Percentiles rank a stretch among this genome's conserved stretches.
These are phyloP conservation scores for Neurospora pannonica DNA, from an alignment of 495 filamentous ascomycete species.

Conservation along the genomic window DNA sequence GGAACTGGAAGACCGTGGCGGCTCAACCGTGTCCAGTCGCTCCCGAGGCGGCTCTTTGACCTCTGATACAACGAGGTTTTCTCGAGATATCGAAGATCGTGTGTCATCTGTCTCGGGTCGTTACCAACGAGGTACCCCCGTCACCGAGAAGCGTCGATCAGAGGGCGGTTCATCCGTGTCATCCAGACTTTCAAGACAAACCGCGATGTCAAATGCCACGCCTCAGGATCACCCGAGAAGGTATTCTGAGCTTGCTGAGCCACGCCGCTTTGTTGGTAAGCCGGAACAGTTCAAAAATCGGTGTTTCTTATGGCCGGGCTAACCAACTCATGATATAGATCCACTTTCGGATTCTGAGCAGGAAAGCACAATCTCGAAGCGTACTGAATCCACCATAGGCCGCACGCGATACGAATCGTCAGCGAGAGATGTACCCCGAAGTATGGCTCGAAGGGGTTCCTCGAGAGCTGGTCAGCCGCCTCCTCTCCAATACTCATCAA, in stretches of 20 bases:
- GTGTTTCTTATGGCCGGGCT: background rate
- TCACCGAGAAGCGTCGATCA: background rate
- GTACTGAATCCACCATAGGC: background rate
- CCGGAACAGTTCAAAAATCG: background rate
- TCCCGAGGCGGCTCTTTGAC: background rate
- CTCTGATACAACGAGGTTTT: background rate
- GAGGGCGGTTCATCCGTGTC: background rate
- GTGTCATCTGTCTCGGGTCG: background rate
- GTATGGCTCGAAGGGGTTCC: background rate
- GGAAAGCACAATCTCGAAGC: background rate
- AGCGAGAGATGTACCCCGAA: background rate
- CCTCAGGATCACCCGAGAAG: background rate
- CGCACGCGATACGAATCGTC: background rate
- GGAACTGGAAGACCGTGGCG: background rate
- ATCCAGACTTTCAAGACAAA: background rate
- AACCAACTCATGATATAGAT: background rate
- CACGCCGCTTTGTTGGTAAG: background rate
- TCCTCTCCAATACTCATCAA: background rate
- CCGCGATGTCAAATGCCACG: background rate
- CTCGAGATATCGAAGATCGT: background rate
- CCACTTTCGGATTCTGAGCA: background rate
- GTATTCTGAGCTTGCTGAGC: background rate
- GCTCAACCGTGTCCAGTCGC: background rate
- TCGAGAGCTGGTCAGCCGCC: background rate
- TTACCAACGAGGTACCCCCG: background rate